A percentile compares a stretch with the other conserved stretches of the same genome.
Conservation (phyloP, 2,329 filamentous ascomycete genomes). For the Aaosphaeria arxii region DNA sequence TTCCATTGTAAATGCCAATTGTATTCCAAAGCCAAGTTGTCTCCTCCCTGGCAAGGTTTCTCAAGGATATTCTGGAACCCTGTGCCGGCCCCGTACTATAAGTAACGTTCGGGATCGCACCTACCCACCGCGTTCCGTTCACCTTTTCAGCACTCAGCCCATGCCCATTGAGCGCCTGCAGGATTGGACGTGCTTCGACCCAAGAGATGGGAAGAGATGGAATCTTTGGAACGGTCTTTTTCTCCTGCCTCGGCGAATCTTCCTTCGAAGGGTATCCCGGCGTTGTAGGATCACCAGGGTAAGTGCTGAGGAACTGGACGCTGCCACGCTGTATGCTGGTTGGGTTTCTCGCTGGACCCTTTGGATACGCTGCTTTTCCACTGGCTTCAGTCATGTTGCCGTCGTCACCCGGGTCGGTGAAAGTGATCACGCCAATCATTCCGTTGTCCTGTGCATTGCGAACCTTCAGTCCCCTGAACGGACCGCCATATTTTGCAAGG, state of each 20-base stretch:
- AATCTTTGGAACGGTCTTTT: slow-evolving; percentile 68
- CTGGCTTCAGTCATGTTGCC: slow-evolving; percentile 48
- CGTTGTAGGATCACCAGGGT: slow-evolving; percentile 43
- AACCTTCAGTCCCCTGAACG: slow-evolving; percentile 42
- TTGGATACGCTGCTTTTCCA: slow-evolving; percentile 42
- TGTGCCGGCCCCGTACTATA: slow-evolving; percentile 46
- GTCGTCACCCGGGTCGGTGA: slow-evolving; percentile 43
- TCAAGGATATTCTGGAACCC: slow-evolving; percentile 45
- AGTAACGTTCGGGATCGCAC: slow-evolving; percentile 33
- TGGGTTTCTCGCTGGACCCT: slow-evolving; percentile 46
- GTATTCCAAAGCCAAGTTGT: slow-evolving; percentile 79
- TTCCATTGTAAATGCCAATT: slow-evolving; percentile 66
- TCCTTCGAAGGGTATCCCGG: slow-evolving; percentile 77
- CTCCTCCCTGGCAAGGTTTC: slow-evolving; percentile 76
- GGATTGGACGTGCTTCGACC: slow-evolving; percentile 72
- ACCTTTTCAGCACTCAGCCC: slow-evolving; percentile 56
- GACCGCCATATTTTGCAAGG: slow-evolving; percentile 37
- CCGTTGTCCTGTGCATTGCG: slow-evolving; percentile 41
- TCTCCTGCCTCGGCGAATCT: slow-evolving; percentile 69
- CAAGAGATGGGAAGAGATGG: slow-evolving; percentile 88
- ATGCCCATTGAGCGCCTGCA: slow-evolving; percentile 78
- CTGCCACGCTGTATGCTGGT: slow-evolving; percentile 46
- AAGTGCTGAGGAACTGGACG: slow-evolving; percentile 60
- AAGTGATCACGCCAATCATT: slow-evolving; percentile 40
- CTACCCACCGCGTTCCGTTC: slow-evolving; percentile 38